Percentiles rank a stretch among this genome's conserved stretches.
Conservation (phyloP, 2,329 filamentous ascomycete genomes). For the Alternaria sp. region DNA sequence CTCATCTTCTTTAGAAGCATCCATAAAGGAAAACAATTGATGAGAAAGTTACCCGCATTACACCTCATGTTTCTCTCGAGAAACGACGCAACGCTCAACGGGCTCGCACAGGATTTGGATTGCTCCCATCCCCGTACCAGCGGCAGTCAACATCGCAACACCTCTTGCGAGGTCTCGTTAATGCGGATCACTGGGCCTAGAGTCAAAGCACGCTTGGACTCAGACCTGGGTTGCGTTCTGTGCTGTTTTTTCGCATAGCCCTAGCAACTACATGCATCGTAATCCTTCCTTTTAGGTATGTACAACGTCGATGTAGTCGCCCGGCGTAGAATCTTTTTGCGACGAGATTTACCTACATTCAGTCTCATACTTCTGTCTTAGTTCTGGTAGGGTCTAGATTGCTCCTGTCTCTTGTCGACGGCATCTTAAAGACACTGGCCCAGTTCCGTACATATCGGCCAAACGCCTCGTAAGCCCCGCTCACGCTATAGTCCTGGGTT, state of each 20-base stretch:
- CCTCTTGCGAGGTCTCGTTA: background rate
- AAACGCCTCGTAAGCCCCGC: background rate
- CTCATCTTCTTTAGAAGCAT: background rate
- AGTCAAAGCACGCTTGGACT: background rate
- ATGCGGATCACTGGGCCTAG: accelerated
- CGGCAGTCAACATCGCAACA: background rate
- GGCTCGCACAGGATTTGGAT: background rate
- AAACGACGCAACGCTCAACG: background rate
- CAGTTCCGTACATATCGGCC: background rate
- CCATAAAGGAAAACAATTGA: background rate
- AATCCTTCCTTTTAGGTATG: too few relatives aligned
- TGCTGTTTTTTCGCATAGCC: background rate
- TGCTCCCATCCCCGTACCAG: background rate
- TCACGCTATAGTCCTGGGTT: background rate
- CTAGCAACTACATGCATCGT: background rate
- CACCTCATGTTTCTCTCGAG: background rate
- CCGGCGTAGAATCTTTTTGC: background rate
- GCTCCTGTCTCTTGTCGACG: background rate
- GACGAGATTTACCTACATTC: background rate
- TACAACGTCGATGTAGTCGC: too few relatives aligned
- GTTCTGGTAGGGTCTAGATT: background rate
- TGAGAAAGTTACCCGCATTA: background rate
- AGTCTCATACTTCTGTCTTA: background rate
- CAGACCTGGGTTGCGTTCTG: background rate
- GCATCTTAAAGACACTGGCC: background rate